phyloP scores from a whole-genome alignment of 2,329 filamentous ascomycete genomes.

The Macrophomina pseudophaseolina region DNA sequence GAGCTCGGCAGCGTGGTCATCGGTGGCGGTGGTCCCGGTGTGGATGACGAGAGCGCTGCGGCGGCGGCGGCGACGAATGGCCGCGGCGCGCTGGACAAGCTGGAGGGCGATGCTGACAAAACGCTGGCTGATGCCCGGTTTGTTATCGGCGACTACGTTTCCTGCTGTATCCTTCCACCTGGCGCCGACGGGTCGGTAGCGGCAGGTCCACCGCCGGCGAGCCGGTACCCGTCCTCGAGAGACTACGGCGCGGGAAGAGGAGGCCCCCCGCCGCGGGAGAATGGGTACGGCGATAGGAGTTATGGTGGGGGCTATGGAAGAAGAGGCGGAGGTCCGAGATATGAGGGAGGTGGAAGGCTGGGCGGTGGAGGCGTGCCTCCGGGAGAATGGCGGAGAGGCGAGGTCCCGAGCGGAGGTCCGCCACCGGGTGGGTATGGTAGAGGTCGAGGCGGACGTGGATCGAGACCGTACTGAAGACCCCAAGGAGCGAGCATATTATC shows the following conservation, averaged over 20 bases:
- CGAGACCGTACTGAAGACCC: slow-evolving; percentile 7
- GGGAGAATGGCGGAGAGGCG: slow-evolving; percentile 72
- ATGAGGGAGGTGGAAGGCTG: slow-evolving; percentile 48
- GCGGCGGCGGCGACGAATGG: slow-evolving; percentile 29
- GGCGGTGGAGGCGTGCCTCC: slow-evolving; percentile 51
- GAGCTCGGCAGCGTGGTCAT: slow-evolving; percentile 85
- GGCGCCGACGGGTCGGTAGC: slow-evolving; percentile 75
- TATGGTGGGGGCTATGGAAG: slow-evolving; percentile 46
- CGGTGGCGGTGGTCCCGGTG: slow-evolving; percentile 60
- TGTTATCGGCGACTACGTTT: slow-evolving; percentile 87
- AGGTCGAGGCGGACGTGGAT: slow-evolving; percentile 15
- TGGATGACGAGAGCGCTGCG: slow-evolving; percentile 32
- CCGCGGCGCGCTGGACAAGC: slow-evolving; percentile 43
- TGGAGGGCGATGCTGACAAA: slow-evolving; percentile 69
- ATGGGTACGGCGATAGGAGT: slow-evolving; percentile 39
- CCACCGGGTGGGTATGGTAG: slow-evolving; percentile 23
- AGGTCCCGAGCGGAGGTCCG: slow-evolving; percentile 58
- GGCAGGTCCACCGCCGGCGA: slow-evolving; percentile 57
- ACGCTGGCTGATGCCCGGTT: slow-evolving; percentile 79
- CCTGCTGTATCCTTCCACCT: slow-evolving; percentile 79
- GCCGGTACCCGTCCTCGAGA: slow-evolving; percentile 28
- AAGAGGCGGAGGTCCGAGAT: slow-evolving; percentile 45
- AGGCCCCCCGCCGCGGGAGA: slow-evolving; percentile 39
- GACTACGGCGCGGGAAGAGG: slow-evolving; percentile 27
- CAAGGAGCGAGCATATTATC: not conserved